Percentiles rank a stretch among this genome's conserved stretches.
phyloP scores from a whole-genome alignment of 495 filamentous ascomycete genomes.

The Daldinia loculata region DNA sequence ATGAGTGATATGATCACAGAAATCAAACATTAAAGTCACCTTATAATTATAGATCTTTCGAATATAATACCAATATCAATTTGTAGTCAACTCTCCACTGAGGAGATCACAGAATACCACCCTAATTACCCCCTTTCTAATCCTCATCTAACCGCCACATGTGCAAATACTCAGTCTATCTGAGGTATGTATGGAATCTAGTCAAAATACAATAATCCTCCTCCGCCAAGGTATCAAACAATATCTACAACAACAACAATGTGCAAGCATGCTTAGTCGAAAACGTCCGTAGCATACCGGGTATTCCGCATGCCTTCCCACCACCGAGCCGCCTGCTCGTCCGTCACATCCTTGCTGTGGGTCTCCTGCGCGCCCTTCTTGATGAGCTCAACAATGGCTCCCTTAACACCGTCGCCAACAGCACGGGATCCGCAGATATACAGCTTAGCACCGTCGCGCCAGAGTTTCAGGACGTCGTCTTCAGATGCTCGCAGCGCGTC shows the following conservation, averaged over 20 bases:
- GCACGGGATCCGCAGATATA: slow-evolving; percentile 73
- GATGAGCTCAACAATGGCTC: slow-evolving; percentile 54
- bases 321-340: slow-evolving; percentile 57
- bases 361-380: slow-evolving; percentile 52
- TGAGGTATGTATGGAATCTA: background rate
- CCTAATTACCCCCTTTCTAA: background rate
- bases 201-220: background rate
- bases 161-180: background rate
- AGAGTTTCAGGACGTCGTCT: slow-evolving; percentile 61
- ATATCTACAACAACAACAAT: background rate
- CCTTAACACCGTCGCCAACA: slow-evolving; percentile 68
- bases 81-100: background rate
- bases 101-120: background rate
- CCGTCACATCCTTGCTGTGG: slow-evolving; percentile 48
- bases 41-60: background rate
- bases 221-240: slow-evolving; percentile 1
- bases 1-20: background rate
- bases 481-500: slow-evolving; percentile 65
- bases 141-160: background rate
- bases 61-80: background rate
- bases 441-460: slow-evolving; percentile 66
- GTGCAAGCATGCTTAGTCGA: slow-evolving; percentile 54
- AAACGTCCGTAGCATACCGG: slow-evolving; percentile 74
- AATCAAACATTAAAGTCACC: background rate
- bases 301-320: slow-evolving; percentile 67